Evolutionary conservation across 2,329 filamentous ascomycete genomes (phyloP).

Genomic region (Cladosporium sp.): DNA sequence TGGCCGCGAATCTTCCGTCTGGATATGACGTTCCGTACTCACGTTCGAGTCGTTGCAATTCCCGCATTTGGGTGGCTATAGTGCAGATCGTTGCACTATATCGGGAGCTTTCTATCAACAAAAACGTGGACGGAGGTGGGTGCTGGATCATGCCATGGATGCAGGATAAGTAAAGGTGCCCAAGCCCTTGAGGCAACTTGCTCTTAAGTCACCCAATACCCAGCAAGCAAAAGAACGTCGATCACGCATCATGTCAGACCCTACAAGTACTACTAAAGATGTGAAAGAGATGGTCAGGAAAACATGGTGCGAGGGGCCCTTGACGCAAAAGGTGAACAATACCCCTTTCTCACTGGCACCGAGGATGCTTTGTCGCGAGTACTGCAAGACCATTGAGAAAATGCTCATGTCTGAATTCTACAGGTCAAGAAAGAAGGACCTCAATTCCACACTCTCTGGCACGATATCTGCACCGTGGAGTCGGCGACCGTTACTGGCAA

Average conservation of each 20-base stretch:
- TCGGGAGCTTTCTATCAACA: neutral
- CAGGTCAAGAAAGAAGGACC: neutral
- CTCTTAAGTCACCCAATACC: neutral
- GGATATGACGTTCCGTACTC: neutral
- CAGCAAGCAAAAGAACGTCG: neutral
- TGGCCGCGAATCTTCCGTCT: neutral
- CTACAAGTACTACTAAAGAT: neutral
- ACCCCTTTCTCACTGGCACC: neutral
- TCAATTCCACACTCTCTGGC: neutral
- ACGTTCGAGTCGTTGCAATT: neutral
- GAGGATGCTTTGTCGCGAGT: neutral
- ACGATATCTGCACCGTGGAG: neutral
- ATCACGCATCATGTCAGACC: neutral
- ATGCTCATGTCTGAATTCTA: neutral
- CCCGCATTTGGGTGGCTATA: neutral
- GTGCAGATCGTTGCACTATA: neutral
- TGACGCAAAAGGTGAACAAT: neutral
- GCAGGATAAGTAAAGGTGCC: neutral
- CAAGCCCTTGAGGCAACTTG: neutral
- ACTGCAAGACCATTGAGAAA: neutral
- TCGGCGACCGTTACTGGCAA: neutral
- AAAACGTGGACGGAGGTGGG: neutral
- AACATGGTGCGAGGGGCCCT: neutral
- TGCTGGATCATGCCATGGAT: neutral
- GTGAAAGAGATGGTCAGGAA: neutral